These are phyloP conservation scores for Leucogyrophana mollusca DNA, from an alignment of 768 basidiomycete genomes.

Conservation along the genomic window DNA sequence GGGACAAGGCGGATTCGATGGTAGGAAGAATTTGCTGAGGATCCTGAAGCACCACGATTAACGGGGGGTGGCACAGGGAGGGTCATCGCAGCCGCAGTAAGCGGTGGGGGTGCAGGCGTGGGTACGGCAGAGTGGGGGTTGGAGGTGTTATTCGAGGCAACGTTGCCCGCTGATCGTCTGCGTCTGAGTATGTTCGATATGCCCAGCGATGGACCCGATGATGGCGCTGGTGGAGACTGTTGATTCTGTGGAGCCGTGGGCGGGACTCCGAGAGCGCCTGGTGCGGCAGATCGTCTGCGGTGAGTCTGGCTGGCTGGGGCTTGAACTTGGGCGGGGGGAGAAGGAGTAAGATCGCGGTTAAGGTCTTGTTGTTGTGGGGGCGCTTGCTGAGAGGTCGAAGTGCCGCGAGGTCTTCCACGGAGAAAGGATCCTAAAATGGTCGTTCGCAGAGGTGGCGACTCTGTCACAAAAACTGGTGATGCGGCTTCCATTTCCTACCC, in stretches of 20 bases:
- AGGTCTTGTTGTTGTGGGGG: constrained; percentile 27
- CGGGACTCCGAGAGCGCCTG: constrained; percentile 33
- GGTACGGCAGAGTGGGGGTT: background rate
- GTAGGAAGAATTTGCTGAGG: constrained; percentile 23
- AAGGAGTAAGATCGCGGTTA: constrained; percentile 10
- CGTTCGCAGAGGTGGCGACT: constrained; percentile 42
- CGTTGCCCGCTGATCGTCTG: constrained; percentile 61
- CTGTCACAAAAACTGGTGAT: constrained; percentile 13
- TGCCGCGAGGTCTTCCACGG: constrained; percentile 65
- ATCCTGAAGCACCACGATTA: background rate
- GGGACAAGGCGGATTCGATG: constrained; percentile 94
- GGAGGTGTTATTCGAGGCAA: constrained; percentile 25
- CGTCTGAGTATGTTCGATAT: constrained; percentile 65
- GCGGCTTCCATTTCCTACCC: constrained; percentile 12
- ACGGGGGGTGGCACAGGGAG: constrained; percentile 20
- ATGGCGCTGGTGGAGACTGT: constrained; percentile 18
- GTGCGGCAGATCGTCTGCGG: constrained; percentile 41
- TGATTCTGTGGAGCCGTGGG: constrained; percentile 33
- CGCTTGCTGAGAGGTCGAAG: constrained; percentile 53
- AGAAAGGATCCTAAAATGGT: constrained; percentile 75
- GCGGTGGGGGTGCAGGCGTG: constrained; percentile 13
- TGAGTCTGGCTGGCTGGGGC: constrained; percentile 31
- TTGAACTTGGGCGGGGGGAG: constrained; percentile 25
- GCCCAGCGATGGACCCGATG: constrained; percentile 33
- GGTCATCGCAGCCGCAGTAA: constrained; percentile 15